Conservation (phyloP, 352 stramenopile species). For the Phytophthora crassamura region DNA sequence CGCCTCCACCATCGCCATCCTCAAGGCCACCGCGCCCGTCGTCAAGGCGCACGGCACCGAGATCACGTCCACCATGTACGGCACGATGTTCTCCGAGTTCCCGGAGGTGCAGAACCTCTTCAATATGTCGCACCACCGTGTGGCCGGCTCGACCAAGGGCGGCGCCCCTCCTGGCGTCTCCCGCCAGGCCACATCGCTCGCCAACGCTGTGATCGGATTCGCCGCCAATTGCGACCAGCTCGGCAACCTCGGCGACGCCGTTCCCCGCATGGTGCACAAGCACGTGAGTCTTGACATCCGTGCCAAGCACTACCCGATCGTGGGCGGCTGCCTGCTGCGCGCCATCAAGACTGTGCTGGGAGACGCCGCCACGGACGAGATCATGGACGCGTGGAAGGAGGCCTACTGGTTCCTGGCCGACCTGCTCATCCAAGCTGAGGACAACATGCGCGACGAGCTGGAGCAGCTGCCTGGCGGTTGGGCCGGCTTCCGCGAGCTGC, state of each 20-base stretch:
- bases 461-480: conserved; percentile 51
- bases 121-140: conserved; percentile 73
- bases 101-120: conserved; percentile 72
- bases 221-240: conserved; percentile 73
- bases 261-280: conserved; percentile 68
- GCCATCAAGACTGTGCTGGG: conserved; percentile 65
- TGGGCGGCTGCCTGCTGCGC: conserved; percentile 57
- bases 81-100: conserved; percentile 68
- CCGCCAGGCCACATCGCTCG: conserved; percentile 55
- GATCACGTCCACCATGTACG: conserved; percentile 79
- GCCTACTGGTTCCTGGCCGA: conserved; percentile 64
- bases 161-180: conserved; percentile 30
- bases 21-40: conserved; percentile 71
- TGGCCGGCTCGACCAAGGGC: conserved; percentile 43
- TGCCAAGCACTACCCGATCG: conserved; percentile 75
- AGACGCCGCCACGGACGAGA: conserved; percentile 65
- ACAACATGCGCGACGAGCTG: conserved; percentile 43
- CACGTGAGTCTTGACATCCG: conserved; percentile 68
- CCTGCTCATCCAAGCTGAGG: conserved; percentile 68
- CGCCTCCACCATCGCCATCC: conserved; percentile 52
- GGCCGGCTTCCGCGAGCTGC: conserved; percentile 65
- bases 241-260: conserved; percentile 48
- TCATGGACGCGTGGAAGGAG: conserved; percentile 63
- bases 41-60: conserved; percentile 63
- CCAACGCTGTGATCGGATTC: conserved; percentile 66